Conservation (phyloP, 495 filamentous ascomycete genomes). For the Neurospora sp. region DNA sequence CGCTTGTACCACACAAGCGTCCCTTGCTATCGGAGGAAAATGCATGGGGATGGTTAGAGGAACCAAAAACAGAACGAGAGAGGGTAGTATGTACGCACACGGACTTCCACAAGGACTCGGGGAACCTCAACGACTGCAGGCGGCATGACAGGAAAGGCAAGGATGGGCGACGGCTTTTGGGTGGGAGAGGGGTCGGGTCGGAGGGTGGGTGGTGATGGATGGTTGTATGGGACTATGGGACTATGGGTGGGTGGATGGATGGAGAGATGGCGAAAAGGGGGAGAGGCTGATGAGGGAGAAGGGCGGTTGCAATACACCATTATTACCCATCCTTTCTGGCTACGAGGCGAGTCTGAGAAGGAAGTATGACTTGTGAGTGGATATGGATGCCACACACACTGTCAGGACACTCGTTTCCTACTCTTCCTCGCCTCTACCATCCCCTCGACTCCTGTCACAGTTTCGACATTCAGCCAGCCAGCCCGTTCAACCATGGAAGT, state of each 20-base stretch:
- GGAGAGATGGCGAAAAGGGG: neutral
- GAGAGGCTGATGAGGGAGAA: neutral
- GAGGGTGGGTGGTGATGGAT: neutral
- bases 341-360: neutral
- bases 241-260: neutral
- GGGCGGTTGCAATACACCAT: neutral
- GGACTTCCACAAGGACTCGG: neutral
- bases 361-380: neutral
- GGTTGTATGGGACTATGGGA: conserved; percentile 7
- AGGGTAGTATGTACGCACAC: neutral
- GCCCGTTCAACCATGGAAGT: neutral
- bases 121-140: neutral
- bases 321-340: neutral
- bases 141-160: neutral
- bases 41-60: neutral
- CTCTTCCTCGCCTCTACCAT: neutral
- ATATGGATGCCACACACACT: neutral
- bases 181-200: neutral
- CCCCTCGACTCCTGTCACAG: neutral
- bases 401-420: neutral
- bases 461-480: neutral
- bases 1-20: neutral
- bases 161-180: neutral
- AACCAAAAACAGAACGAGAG: neutral
- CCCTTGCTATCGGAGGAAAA: neutral